Percentiles rank a stretch among this genome's conserved stretches.
Conservation (phyloP, 345 rosid species). For the Clarkia xantiana region DNA sequence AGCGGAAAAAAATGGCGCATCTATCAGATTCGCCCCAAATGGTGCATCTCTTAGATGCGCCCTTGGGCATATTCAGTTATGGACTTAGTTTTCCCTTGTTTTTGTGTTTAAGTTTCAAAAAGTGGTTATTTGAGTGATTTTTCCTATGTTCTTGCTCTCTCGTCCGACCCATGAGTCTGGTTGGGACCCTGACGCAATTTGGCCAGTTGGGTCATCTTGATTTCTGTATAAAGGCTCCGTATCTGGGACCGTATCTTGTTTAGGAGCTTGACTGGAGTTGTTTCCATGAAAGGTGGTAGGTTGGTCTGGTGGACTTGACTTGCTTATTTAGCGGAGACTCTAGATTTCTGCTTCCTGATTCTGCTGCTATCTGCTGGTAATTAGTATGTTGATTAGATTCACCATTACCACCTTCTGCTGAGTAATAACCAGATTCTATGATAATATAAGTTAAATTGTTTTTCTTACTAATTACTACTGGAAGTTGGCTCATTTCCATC, state of each 20-base stretch:
- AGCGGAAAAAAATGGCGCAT: too few species aligned
- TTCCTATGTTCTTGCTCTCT: background rate
- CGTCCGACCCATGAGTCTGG: slow-evolving; percentile 1
- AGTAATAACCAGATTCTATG: background rate
- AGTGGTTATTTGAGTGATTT: too few species aligned
- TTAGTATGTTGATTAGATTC: background rate
- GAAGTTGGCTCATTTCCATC: too few species aligned
- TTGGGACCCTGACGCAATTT: background rate
- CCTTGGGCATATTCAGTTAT: too few species aligned
- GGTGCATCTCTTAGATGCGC: too few species aligned
- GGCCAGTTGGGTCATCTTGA: slow-evolving; percentile 17
- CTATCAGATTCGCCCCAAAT: too few species aligned
- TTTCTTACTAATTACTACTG: too few species aligned
- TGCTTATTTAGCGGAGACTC: slow-evolving; percentile 5
- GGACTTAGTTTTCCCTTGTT: too few species aligned
- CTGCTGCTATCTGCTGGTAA: background rate
- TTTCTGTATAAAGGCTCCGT: slow-evolving; percentile 4
- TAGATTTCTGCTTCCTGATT: background rate
- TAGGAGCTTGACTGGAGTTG: background rate
- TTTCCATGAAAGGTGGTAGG: slow-evolving; percentile 66
- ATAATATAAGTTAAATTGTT: too few species aligned
- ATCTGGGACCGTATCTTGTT: too few species aligned
- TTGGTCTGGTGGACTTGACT: slow-evolving; percentile 89
- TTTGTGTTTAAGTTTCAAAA: too few species aligned
- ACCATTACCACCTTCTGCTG: background rate